Base-by-base conservation (phyloP, 2,329 filamentous ascomycete species). In the Neofusicoccum sp. region DNA sequence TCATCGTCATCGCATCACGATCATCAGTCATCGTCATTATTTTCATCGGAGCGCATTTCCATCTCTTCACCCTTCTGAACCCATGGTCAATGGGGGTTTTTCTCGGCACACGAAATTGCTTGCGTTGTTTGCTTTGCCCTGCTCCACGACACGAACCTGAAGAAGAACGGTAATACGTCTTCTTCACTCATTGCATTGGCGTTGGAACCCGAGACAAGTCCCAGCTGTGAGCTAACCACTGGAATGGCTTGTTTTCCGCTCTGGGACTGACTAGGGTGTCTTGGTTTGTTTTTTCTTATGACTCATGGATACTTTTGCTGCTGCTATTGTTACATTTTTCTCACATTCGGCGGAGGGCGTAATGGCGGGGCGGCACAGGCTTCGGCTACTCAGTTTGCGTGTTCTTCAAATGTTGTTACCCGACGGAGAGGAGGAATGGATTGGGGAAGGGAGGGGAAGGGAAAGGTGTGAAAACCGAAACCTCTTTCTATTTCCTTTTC, bases 201-300 rank as follows among this genome's bases (percentile, higher is more conserved):
- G 51, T 56, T 56, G 38, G 51, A 56, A 56, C 14, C 28, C 51
- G 43, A 56, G 43, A 56, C 51, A 56, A 33, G 51, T 56, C 51
- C 31, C 16, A 16, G 51, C 51, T 43, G 12, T 8, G 28, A 26
- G 45, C 45, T 48, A n/a, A 33, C 43, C 36, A 43, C 51, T 43
- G 51, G 28, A 43, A 43, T 28, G 51, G 51, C 34, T 56, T 56
- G 34, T 38, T 38, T 53, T 53, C 31, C 34, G 34, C 48, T 40
- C 38, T 56, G 12, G 48, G 48, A 41, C 40, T 53, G 48, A 38
- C 30, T 24, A 28, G 26, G 51, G 36, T 56, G 51, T 56, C 38
- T 33, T 4, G 24, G 12, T 4, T 33, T 33, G 12, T 34, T 34
- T 40, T 43, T 20, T 33, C 38, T 56, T 38, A 56, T 41, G 51